These are phyloP conservation scores for Penicillium hordei DNA, from an alignment of 2,329 filamentous ascomycete species.

Conservation along the genomic window DNA sequence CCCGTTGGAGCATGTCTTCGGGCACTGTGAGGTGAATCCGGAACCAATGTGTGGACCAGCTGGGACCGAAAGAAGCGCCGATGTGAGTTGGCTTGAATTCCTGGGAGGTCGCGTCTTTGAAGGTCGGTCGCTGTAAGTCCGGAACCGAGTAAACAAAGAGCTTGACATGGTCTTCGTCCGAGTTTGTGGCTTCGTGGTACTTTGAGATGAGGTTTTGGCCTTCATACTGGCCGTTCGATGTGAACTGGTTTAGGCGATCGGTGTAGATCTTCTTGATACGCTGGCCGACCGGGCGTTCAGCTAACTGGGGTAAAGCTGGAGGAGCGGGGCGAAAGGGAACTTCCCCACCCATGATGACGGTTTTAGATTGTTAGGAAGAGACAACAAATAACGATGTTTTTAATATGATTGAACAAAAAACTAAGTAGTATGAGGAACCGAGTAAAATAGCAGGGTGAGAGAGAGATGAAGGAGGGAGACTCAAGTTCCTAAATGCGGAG, in stretches of 20 bases:
- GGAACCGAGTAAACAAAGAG: slow-evolving; percentile 85
- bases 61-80: slow-evolving; percentile 82
- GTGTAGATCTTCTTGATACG: slow-evolving; percentile 83
- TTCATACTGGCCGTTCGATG: slow-evolving; percentile 73
- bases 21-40: slow-evolving; percentile 78
- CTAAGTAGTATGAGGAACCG: neutral
- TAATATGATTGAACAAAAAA: neutral
- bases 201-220: slow-evolving; percentile 74
- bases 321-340: slow-evolving; percentile 28
- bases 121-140: slow-evolving; percentile 74
- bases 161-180: slow-evolving; percentile 74
- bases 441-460: neutral
- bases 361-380: neutral
- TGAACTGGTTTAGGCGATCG: slow-evolving; percentile 79
- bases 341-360: slow-evolving; percentile 39
- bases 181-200: slow-evolving; percentile 66
- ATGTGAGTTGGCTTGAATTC: slow-evolving; percentile 72
- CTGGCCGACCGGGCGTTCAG: slow-evolving; percentile 63
- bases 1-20: slow-evolving; percentile 67
- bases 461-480: slow-evolving; percentile 4
- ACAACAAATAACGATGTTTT: neutral
- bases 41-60: slow-evolving; percentile 99
- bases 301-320: slow-evolving; percentile 51
- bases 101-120: slow-evolving; percentile 77
- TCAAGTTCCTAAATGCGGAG: slow-evolving; percentile 17